Conservation (phyloP, 2,329 filamentous ascomycete genomes). For the Colletotrichum truncatum region DNA sequence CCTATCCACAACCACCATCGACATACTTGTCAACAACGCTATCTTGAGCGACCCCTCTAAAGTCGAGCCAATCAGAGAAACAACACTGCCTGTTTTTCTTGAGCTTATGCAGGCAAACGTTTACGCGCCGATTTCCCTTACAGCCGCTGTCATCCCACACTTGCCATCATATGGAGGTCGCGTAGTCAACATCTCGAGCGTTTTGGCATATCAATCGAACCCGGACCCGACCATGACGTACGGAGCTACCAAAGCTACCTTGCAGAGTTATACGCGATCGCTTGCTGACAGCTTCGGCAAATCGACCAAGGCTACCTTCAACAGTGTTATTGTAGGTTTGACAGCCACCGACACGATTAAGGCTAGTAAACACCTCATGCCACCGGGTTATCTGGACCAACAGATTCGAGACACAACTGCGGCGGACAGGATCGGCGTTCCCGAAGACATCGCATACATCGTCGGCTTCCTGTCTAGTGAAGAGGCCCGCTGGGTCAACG, state of each 20-base stretch:
- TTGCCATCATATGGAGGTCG: constrained; percentile 28
- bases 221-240: constrained; percentile 31
- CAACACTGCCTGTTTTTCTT: not conserved
- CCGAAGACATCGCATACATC: constrained; percentile 11
- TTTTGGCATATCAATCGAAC: not conserved
- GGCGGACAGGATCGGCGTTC: not conserved
- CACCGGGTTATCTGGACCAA: not conserved
- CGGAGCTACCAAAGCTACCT: constrained; percentile 43
- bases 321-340: constrained; percentile 41
- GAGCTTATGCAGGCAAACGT: constrained; percentile 11
- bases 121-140: constrained; percentile 37
- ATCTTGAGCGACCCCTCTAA: not conserved
- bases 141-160: constrained; percentile 38
- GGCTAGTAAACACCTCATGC: not conserved
- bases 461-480: constrained; percentile 15
- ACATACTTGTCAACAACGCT: constrained; percentile 19
- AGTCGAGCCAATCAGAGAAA: not conserved
- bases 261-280: constrained; percentile 37
- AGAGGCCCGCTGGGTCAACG: constrained; percentile 10
- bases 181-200: constrained; percentile 11
- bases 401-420: not conserved
- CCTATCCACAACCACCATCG: not conserved
- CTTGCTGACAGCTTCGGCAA: constrained; percentile 42
- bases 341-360: constrained; percentile 31
- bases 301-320: constrained; percentile 37